Percentiles rank a stretch among this genome's conserved stretches.
Evolutionary conservation across 2,329 filamentous ascomycete genomes (phyloP).

Genomic region (Colletotrichum sp.): DNA sequence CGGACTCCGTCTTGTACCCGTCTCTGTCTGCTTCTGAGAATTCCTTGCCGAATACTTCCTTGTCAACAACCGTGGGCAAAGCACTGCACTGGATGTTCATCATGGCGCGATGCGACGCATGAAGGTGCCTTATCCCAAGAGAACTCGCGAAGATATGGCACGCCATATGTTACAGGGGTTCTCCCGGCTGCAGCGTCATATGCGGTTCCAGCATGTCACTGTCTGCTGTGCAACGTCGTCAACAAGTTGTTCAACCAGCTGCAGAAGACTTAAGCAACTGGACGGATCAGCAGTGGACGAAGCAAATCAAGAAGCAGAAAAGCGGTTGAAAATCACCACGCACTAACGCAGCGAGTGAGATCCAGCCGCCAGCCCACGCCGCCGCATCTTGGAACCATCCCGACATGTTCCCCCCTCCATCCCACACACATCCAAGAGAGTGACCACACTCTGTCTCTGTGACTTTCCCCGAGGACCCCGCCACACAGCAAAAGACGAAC

Average conservation of each 20-base stretch:
- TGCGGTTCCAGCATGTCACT: background rate
- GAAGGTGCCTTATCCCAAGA: background rate
- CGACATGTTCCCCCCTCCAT: background rate
- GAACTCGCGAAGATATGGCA: background rate
- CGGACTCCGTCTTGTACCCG: background rate
- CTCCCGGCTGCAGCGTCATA: background rate
- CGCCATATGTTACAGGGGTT: slow-evolving; percentile 1
- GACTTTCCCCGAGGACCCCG: background rate
- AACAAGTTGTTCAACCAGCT: background rate
- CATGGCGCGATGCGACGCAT: slow-evolving; percentile 6
- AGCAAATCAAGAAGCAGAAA: background rate
- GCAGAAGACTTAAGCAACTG: background rate
- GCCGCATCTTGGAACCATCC: slow-evolving; percentile 11
- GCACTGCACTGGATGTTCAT: background rate
- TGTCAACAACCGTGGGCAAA: background rate
- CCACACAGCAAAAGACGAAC: background rate
- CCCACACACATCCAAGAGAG: background rate
- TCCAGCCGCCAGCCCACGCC: slow-evolving; percentile 12
- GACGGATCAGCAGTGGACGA: background rate
- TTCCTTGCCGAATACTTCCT: background rate
- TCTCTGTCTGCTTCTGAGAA: background rate
- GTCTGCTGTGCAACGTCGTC: background rate
- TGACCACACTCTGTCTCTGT: background rate
- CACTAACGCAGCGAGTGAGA: slow-evolving; percentile 1
- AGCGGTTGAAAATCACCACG: too few species aligned